Conservation (phyloP, 768 basidiomycete genomes). For the Heimioporus sp. region DNA sequence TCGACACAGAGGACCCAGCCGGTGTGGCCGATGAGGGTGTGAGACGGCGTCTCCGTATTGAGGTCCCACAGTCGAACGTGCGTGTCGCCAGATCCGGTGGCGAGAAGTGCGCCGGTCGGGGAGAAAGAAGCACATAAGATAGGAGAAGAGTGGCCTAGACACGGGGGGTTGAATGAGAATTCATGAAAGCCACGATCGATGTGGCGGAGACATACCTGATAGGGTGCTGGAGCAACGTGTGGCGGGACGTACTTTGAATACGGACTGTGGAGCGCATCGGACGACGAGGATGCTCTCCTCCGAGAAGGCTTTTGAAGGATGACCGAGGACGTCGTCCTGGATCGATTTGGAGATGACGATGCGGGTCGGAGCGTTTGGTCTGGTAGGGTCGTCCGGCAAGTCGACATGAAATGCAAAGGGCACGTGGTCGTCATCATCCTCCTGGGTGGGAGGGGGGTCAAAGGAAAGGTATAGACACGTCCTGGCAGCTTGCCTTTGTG, state of each 20-base stretch:
- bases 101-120: conserved; percentile 86
- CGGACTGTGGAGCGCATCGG: conserved; percentile 91
- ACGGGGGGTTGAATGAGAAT: conserved; percentile 3
- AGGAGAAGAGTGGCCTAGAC: conserved; percentile 81
- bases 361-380: conserved; percentile 59
- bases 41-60: conserved; percentile 87
- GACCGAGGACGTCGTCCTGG: conserved; percentile 73
- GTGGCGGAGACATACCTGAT: conserved; percentile 51
- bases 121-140: conserved; percentile 96
- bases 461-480: conserved; percentile 13
- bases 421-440: conserved; percentile 81
- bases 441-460: conserved; percentile 2
- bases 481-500: conserved; percentile 52
- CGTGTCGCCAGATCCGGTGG: conserved; percentile 94
- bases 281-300: conserved; percentile 87
- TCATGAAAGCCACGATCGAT: background rate
- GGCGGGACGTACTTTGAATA: conserved; percentile 91
- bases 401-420: conserved; percentile 90
- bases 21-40: conserved; percentile 82
- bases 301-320: conserved; percentile 69
- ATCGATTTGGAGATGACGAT: conserved; percentile 85
- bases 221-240: conserved; percentile 93
- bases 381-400: conserved; percentile 55
- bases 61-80: conserved; percentile 94
- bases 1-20: conserved; percentile 98